These are phyloP conservation scores for Chaetomium sp. DNA, from an alignment of 2,329 filamentous ascomycete genomes.

Conservation along the genomic window DNA sequence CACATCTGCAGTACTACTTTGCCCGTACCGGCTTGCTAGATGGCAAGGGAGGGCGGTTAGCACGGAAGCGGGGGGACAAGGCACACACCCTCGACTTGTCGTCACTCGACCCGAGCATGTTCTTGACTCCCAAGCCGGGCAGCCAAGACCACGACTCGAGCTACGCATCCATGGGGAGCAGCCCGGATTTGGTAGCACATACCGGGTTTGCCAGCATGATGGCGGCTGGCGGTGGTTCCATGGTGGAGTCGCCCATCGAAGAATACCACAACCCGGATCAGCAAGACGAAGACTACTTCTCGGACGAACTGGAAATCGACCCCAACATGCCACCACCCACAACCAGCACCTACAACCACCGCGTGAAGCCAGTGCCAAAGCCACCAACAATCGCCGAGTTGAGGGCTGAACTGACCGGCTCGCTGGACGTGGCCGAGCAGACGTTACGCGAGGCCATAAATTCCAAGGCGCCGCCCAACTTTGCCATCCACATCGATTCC, in stretches of 20 bases:
- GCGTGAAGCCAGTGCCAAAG: constrained; percentile 72
- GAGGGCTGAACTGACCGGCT: constrained; percentile 58
- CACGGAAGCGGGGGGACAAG: constrained; percentile 56
- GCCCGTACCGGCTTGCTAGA: constrained; percentile 88
- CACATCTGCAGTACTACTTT: constrained; percentile 97
- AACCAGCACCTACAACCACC: constrained; percentile 88
- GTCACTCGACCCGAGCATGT: constrained; percentile 40
- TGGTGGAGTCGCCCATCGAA: constrained; percentile 44
- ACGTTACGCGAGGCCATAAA: constrained; percentile 55
- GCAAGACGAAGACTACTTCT: constrained; percentile 36
- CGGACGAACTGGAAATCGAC: constrained; percentile 53
- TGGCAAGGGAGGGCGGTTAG: constrained; percentile 81
- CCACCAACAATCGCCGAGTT: constrained; percentile 78
- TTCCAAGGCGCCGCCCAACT: constrained; percentile 28
- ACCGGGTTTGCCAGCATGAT: constrained; percentile 24
- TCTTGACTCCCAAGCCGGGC: constrained; percentile 30
- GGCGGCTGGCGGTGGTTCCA: constrained; percentile 28
- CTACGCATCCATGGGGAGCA: constrained; percentile 54
- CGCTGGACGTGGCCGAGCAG: constrained; percentile 62
- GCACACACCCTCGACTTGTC: constrained; percentile 54
- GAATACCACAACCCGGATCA: constrained; percentile 31
- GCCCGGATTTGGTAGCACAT: constrained; percentile 46
- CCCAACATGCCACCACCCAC: constrained; percentile 90
- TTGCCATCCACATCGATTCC: constrained; percentile 12
- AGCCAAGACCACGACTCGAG: constrained; percentile 49